Conservation (phyloP, 257 asterid genomes). For the Ilex asprella region DNA sequence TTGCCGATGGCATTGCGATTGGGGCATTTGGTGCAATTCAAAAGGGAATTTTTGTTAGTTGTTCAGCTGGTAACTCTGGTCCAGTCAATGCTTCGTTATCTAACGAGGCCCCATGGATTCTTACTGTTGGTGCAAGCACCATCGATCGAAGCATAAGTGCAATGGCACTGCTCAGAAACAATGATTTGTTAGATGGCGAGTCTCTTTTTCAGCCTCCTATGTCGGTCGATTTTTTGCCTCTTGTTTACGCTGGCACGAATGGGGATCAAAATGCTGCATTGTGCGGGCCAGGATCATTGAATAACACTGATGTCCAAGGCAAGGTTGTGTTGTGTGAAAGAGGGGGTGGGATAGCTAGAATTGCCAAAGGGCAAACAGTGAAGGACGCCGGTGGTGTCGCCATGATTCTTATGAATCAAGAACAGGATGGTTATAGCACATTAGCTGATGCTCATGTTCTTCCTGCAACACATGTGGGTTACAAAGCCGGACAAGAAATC, state of each 20-base stretch:
- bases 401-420: slow-evolving; percentile 40
- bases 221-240: not conserved
- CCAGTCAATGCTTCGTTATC: not conserved
- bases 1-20: not conserved
- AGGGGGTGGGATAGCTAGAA: slow-evolving; percentile 17
- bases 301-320: slow-evolving; percentile 17
- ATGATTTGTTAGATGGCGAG: not conserved
- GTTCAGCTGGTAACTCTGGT: slow-evolving; percentile 1
- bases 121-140: not conserved
- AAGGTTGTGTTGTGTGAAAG: slow-evolving; percentile 31
- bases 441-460: slow-evolving; percentile 36
- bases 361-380: slow-evolving; percentile 27
- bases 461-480: slow-evolving; percentile 39
- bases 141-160: not conserved
- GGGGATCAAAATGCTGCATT: not conserved
- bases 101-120: slow-evolving; percentile 1
- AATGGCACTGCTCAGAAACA: not conserved
- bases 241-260: not conserved
- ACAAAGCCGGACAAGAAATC: slow-evolving; percentile 23
- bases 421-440: slow-evolving; percentile 18
- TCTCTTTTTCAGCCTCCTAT: slow-evolving; percentile 1
- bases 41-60: not conserved
- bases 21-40: not conserved
- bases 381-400: slow-evolving; percentile 41
- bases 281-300: not conserved